These are phyloP conservation scores for Aquilaria sinensis DNA, from an alignment of 345 rosid species.

Conservation along the genomic window DNA sequence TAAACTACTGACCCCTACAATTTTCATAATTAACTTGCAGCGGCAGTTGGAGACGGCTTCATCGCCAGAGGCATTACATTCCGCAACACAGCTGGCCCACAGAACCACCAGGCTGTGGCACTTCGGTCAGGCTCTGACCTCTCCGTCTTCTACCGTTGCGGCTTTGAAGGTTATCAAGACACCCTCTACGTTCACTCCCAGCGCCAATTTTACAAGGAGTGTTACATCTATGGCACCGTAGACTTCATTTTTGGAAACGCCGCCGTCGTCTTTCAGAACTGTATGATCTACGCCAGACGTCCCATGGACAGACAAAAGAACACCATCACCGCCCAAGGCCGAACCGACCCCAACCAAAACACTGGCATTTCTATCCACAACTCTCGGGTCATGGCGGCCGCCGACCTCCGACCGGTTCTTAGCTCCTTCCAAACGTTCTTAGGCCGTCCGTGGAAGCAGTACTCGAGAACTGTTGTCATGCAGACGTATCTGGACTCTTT, in stretches of 20 bases:
- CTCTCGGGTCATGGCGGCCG: constrained; percentile 63
- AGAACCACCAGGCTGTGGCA: constrained; percentile 79
- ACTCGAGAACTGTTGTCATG: constrained; percentile 56
- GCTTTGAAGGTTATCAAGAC: constrained; percentile 84
- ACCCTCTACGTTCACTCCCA: constrained; percentile 77
- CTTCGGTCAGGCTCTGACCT: constrained; percentile 82
- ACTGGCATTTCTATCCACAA: constrained; percentile 80
- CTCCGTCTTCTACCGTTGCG: constrained; percentile 71
- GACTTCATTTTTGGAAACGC: constrained; percentile 95
- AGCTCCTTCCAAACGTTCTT: constrained; percentile 48
- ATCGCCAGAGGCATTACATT: constrained; percentile 52
- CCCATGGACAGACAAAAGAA: constrained; percentile 65
- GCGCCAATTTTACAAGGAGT: constrained; percentile 75
- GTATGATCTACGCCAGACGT: constrained; percentile 62
- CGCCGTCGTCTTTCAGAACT: constrained; percentile 70
- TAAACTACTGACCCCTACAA: background rate
- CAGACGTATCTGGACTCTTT: constrained; percentile 51
- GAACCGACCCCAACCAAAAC: constrained; percentile 79
- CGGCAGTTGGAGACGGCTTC: constrained; percentile 50
- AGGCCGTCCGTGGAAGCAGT: constrained; percentile 85
- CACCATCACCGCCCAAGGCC: constrained; percentile 73
- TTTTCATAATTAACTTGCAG: constrained; percentile 23
- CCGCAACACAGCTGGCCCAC: constrained; percentile 60
- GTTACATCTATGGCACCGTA: constrained; percentile 76
- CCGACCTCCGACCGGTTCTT: constrained; percentile 58